Evolutionary conservation across 2,329 filamentous ascomycete genomes (phyloP).

Genomic region (Aspergillus sp.): DNA sequence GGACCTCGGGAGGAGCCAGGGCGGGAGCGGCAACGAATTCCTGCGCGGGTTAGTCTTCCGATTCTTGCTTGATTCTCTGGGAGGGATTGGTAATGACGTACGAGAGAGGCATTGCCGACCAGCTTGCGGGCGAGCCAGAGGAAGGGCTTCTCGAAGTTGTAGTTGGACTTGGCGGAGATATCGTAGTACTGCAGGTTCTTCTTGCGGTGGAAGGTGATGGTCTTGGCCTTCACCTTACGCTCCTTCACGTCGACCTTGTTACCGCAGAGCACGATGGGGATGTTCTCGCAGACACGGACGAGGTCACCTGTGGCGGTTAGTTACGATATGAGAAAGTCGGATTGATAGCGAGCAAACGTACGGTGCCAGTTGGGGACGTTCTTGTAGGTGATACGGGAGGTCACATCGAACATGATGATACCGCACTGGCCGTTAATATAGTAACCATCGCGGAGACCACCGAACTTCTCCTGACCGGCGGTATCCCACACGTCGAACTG

Average conservation of each 20-base stretch:
- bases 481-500: slow-evolving; percentile 99
- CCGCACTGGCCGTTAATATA: slow-evolving; percentile 99
- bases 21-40: slow-evolving; percentile 96
- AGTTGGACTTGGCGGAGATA: slow-evolving; percentile 99
- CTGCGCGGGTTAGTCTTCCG: slow-evolving; percentile 47
- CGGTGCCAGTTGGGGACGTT: slow-evolving; percentile 99
- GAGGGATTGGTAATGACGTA: no score
- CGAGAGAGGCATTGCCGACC: slow-evolving; percentile 84
- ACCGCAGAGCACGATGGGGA: slow-evolving; percentile 94
- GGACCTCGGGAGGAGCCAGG: slow-evolving; percentile 87
- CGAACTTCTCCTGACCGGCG: slow-evolving; percentile 98
- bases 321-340: slow-evolving; percentile 10
- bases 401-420: slow-evolving; percentile 99
- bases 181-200: slow-evolving; percentile 99
- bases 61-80: no score
- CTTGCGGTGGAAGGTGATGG: slow-evolving; percentile 99
- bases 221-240: slow-evolving; percentile 99
- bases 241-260: slow-evolving; percentile 99
- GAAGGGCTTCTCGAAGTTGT: slow-evolving; percentile 99
- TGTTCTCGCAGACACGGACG: slow-evolving; percentile 98
- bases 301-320: slow-evolving; percentile 71
- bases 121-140: slow-evolving; percentile 99
- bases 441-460: slow-evolving; percentile 98
- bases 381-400: slow-evolving; percentile 99
- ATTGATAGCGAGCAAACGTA: slow-evolving; percentile 54